phyloP scores from a whole-genome alignment of 148 eudicot species.

The Diospyros lotus region DNA sequence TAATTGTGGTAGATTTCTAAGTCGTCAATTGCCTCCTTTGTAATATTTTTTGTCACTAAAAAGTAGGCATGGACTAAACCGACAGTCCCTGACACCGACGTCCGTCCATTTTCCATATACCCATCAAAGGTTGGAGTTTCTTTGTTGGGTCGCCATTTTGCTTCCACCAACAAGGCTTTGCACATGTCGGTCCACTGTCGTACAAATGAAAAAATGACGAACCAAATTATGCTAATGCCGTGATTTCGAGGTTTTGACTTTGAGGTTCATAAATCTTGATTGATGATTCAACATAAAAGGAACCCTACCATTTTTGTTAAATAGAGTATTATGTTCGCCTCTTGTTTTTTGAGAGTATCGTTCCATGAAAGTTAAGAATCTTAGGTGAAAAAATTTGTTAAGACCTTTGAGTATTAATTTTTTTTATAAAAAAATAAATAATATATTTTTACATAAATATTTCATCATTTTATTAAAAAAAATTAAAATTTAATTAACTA shows the following conservation, averaged over 20 bases:
- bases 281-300: not conserved
- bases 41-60: constrained; percentile 8
- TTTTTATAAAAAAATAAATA: too few species aligned
- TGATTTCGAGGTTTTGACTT: too few species aligned
- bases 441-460: too few species aligned
- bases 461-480: too few species aligned
- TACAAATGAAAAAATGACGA: not conserved
- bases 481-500: too few species aligned
- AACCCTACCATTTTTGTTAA: constrained; percentile 13
- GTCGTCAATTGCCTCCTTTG: constrained; percentile 7
- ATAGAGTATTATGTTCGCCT: constrained; percentile 11
- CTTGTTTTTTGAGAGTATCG: constrained; percentile 17
- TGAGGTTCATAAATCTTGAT: not conserved
- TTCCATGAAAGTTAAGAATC: too few species aligned
- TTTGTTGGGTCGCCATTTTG: constrained; percentile 14
- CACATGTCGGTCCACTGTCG: constrained; percentile 19
- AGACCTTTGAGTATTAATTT: too few species aligned
- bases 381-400: too few species aligned
- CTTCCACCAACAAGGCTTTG: constrained; percentile 21
- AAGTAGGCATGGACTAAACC: constrained; percentile 19
- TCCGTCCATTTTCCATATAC: constrained; percentile 20
- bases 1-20: constrained; percentile 17
- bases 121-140: constrained; percentile 11
- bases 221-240: not conserved
- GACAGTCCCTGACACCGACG: constrained; percentile 17